phyloP scores from a whole-genome alignment of 2,329 filamentous ascomycete genomes.

The Pseudodiploospora longispora region DNA sequence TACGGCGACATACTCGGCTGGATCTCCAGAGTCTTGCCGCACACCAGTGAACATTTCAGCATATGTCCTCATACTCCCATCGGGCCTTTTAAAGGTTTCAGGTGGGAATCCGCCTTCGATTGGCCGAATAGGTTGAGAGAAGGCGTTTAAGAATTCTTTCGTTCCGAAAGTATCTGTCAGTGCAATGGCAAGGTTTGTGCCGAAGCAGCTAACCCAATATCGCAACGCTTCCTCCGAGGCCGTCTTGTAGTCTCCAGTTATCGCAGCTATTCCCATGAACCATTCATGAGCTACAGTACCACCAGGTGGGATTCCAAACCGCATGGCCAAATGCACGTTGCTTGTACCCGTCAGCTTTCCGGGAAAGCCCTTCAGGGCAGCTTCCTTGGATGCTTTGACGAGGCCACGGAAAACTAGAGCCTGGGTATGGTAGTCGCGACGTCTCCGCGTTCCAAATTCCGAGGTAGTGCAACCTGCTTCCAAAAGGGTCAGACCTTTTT shows the following conservation, averaged over 20 bases:
- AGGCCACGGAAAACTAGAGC: slow-evolving; percentile 84
- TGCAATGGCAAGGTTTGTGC: slow-evolving; percentile 75
- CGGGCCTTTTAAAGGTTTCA: slow-evolving; percentile 31
- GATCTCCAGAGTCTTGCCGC: slow-evolving; percentile 85
- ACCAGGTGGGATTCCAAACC: slow-evolving; percentile 73
- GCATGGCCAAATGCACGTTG: slow-evolving; percentile 96
- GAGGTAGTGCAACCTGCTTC: slow-evolving; percentile 82
- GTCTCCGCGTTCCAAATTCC: slow-evolving; percentile 84
- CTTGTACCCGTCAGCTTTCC: slow-evolving; percentile 83
- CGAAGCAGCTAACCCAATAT: slow-evolving; percentile 90
- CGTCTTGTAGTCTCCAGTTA: slow-evolving; percentile 73
- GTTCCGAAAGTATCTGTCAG: slow-evolving; percentile 97
- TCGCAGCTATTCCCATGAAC: slow-evolving; percentile 98
- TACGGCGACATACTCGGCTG: slow-evolving; percentile 66
- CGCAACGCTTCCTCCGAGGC: slow-evolving; percentile 78
- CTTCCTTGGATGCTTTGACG: slow-evolving; percentile 68
- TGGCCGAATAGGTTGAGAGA: slow-evolving; percentile 55
- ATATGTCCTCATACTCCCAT: slow-evolving; percentile 52
- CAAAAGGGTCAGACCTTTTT: slow-evolving; percentile 71
- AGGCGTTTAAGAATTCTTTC: slow-evolving; percentile 75
- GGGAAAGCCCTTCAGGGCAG: slow-evolving; percentile 51
- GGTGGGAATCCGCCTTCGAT: slow-evolving; percentile 34
- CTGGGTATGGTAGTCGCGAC: slow-evolving; percentile 91
- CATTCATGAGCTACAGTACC: slow-evolving; percentile 93
- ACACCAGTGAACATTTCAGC: slow-evolving; percentile 78